These are phyloP conservation scores for Gastrolobium bilobum DNA, from an alignment of 306 rosid genomes.

Conservation along the genomic window DNA sequence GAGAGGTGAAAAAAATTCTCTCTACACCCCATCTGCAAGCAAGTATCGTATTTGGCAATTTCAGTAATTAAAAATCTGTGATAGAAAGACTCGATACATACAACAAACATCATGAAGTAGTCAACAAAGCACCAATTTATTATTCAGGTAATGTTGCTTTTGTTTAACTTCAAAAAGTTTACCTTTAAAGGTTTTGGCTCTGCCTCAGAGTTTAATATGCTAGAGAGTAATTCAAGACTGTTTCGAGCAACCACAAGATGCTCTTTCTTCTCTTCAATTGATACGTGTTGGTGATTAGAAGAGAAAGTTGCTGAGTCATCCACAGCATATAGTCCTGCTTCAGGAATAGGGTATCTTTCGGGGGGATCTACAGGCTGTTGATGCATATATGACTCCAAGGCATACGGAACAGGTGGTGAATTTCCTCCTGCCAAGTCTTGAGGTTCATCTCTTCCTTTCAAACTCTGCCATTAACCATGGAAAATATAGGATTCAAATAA, in stretches of 20 bases:
- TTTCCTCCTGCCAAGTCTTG: slow-evolving; percentile 54
- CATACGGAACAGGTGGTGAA: slow-evolving; percentile 55
- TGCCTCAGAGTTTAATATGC: slow-evolving; percentile 70
- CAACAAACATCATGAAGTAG: slow-evolving; percentile 11
- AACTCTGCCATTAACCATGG: slow-evolving; percentile 60
- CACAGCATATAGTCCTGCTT: slow-evolving; percentile 51
- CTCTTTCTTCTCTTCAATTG: slow-evolving; percentile 75
- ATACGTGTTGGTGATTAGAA: slow-evolving; percentile 50
- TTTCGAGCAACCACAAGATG: slow-evolving; percentile 77
- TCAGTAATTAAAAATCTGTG: slow-evolving; percentile 21
- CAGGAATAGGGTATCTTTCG: slow-evolving; percentile 70
- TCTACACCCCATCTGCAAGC: slow-evolving; percentile 10
- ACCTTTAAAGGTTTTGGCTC: slow-evolving; percentile 84
- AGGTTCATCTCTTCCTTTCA: slow-evolving; percentile 65
- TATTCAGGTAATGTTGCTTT: neutral
- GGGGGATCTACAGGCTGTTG: slow-evolving; percentile 64
- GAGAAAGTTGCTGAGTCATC: slow-evolving; percentile 52
- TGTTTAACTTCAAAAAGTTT: slow-evolving; percentile 25
- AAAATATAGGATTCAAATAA: slow-evolving; percentile 10
- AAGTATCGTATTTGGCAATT: slow-evolving; percentile 6
- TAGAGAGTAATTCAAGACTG: slow-evolving; percentile 78
- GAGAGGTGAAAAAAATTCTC: neutral
- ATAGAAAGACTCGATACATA: slow-evolving; percentile 8
- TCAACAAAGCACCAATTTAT: slow-evolving; percentile 18
- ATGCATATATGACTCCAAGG: slow-evolving; percentile 58